A percentile compares a stretch with the other conserved stretches of the same genome.
phyloP scores from a whole-genome alignment of 2,329 filamentous ascomycete species.

The Trichophyton verrucosum region DNA sequence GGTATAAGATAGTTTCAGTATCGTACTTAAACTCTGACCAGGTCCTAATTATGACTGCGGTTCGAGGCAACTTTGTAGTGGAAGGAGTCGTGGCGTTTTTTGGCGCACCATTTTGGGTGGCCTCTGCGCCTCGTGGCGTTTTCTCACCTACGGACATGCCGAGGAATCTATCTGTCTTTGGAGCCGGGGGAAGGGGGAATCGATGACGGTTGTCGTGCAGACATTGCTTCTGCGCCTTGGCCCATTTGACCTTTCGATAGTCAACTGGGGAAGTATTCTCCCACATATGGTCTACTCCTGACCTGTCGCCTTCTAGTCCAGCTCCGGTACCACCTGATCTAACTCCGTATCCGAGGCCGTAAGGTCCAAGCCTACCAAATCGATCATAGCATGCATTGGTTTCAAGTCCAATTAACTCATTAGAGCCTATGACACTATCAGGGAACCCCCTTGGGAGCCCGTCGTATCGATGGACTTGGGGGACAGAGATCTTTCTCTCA shows the following conservation, averaged over 20 bases:
- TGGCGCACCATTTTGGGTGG: slow-evolving; percentile 8
- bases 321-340: slow-evolving; percentile 69
- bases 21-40: slow-evolving; percentile 73
- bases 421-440: slow-evolving; percentile 72
- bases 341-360: slow-evolving; percentile 75
- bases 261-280: slow-evolving; percentile 58
- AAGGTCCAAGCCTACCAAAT: slow-evolving; percentile 75
- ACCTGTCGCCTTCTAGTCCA: slow-evolving; percentile 71
- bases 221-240: slow-evolving; percentile 62
- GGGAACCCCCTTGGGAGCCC: slow-evolving; percentile 78
- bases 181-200: slow-evolving; percentile 41
- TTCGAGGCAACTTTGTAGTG: slow-evolving; percentile 38
- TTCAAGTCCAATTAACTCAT: slow-evolving; percentile 63
- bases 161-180: slow-evolving; percentile 23
- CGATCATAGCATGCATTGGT: slow-evolving; percentile 89
- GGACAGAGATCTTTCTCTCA: slow-evolving; percentile 52
- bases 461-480: slow-evolving; percentile 58
- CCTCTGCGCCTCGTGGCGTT: not conserved
- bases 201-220: slow-evolving; percentile 56
- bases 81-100: slow-evolving; percentile 9
- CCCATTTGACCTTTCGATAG: slow-evolving; percentile 67
- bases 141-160: slow-evolving; percentile 13
- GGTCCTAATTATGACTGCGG: slow-evolving; percentile 65
- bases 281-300: slow-evolving; percentile 74
- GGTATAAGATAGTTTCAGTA: slow-evolving; percentile 62